Base-by-base conservation (phyloP, 352 stramenopile species). In the Pythium insidiosum region DNA sequence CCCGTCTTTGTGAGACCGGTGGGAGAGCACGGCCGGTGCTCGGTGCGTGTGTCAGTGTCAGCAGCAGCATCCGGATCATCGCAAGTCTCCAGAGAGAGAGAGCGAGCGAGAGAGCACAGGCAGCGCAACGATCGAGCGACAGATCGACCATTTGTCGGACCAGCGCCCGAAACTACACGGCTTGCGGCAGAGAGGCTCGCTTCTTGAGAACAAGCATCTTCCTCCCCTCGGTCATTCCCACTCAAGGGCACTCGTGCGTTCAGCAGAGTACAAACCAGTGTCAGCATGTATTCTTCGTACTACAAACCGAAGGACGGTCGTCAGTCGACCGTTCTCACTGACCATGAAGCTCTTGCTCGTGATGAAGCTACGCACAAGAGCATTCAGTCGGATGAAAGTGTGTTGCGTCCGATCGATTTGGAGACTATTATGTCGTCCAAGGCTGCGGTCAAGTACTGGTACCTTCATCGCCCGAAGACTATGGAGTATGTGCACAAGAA, bases 401-500 rank as follows among this genome's bases (percentile, higher is more conserved):
- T 77, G 50, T 58, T 93, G 39, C 79, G 77, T 21, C 77, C 77
- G 36, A 66, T 93, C 31, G 80, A 93, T 35, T 58, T 93, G 15
- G 80, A 93, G 60, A 90, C 80, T 26, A 88, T 93, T 61, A 87
- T 93, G 73, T 84, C 66, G 34, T 87, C 73, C 52, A 93, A 90
- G 53, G 77, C 73, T 11, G 80, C 75, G 34, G 80, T 93, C 62
- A 93, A 93, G 71, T 93, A 85, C 56, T 93, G 80, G 80, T 93
- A 93, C 53, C 53, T 93, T 21, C 80, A 93, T 43, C 80, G 80
- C 13, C 80, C 80, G 36, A 93, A 93, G 63, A 93, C 80, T 15
- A 93, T 93, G 80, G 73, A 85, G 46, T 90, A 88, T 50, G 80
- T 93, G 28, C 80, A 93, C 65, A 86, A 81, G 68, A 93, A 93